Conservation (phyloP, 805 yeast species). For the Lipomyces sp. region DNA sequence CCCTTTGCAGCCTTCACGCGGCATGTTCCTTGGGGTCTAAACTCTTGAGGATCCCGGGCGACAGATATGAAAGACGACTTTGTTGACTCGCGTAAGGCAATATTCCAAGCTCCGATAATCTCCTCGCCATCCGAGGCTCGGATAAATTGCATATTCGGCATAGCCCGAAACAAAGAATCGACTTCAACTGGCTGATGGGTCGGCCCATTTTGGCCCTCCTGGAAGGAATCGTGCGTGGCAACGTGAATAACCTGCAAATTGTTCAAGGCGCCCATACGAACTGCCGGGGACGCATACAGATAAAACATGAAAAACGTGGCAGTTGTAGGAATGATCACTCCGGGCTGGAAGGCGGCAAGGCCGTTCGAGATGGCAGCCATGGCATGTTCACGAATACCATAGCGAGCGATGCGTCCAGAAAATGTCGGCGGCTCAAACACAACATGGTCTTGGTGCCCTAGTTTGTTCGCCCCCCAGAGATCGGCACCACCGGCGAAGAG, state of each 20-base stretch:
- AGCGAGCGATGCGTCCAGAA: constrained; percentile 38
- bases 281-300: constrained; percentile 56
- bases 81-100: constrained; percentile 48
- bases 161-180: constrained; percentile 79
- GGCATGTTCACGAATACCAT: constrained; percentile 41
- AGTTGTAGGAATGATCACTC: constrained; percentile 43
- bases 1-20: not conserved
- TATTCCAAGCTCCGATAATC: constrained; percentile 59
- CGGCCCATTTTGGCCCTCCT: constrained; percentile 92
- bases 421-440: constrained; percentile 10
- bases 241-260: constrained; percentile 83
- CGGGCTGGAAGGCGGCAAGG: constrained; percentile 40
- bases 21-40: not conserved
- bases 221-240: constrained; percentile 87
- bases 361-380: constrained; percentile 37
- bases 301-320: constrained; percentile 42
- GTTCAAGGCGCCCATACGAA: constrained; percentile 77
- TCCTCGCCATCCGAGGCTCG: constrained; percentile 94
- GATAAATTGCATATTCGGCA: constrained; percentile 80
- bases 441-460: not conserved
- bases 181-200: constrained; percentile 92
- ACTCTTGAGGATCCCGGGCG: constrained; percentile 41
- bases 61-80: constrained; percentile 60
- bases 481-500: constrained; percentile 43
- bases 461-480: constrained; percentile 30